Base-by-base conservation (phyloP, 768 basidiomycete species). In the Clitopilus hobsonii region DNA sequence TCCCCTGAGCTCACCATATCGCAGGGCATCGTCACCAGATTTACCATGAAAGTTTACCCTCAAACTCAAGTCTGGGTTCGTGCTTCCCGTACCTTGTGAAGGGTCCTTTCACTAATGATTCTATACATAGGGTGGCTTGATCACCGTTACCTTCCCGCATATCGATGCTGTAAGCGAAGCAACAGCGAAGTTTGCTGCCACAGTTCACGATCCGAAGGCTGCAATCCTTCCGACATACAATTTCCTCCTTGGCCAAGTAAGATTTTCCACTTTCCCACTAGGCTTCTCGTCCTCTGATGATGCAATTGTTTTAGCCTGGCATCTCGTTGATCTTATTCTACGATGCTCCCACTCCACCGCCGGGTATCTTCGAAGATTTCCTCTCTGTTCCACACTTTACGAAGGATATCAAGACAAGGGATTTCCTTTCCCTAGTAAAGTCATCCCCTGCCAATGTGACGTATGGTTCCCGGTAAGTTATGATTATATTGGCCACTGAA, bases 61-160 rank as follows among this genome's bases (percentile, higher is more conserved):
- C 83, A 86, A 66, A 68, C 69, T 0, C 64, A 77, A 65, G 79
- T 87, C 54, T 87, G 84, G 84, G 84, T 86, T 67, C 13, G 76
- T 52, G 10, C 26, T 10, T 25, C 10, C 20, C 53, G n/a, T 16
- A 36, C 27, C 30, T 29, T 23, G n/a, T n/a, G n/a, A n/a, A n/a
- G n/a, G n/a, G n/a, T n/a, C n/a, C n/a, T n/a, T n/a, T n/a, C n/a
- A n/a, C n/a, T n/a, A n/a, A n/a, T n/a, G n/a, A n/a, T n/a, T n/a
- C n/a, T n/a, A n/a, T 22, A 13, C 11, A 23, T 53, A 84, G 83
- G 83, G 82, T 3, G 84, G 84, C 0, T n/a, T 74, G 1, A 72
- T 84, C 10, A 64, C 63, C 2, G 66, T 67, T 53, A 64, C 66
- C 11, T 59, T 55, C 5, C 54, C 59, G 11, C 48, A 58, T 6